Percentiles rank a stretch among this genome's conserved stretches.
phyloP scores from a whole-genome alignment of 371 early-diverging fungal genomes.

The Ordospora pajunii region DNA sequence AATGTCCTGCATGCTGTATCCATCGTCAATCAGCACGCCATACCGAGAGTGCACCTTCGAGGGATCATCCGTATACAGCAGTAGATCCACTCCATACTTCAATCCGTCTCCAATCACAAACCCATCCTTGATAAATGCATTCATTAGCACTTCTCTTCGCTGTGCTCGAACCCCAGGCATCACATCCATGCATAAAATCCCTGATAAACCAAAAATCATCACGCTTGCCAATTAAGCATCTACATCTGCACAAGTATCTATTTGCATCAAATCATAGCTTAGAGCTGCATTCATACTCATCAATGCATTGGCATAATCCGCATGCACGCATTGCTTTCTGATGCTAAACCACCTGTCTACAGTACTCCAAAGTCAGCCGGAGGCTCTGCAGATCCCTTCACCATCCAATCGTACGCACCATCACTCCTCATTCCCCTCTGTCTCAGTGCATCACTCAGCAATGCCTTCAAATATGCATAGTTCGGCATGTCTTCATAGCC shows the following conservation, averaged over 20 bases:
- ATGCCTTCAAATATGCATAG: conserved; percentile 83
- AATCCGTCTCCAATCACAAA: conserved; percentile 49
- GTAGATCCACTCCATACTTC: conserved; percentile 55
- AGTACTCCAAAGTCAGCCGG: neutral
- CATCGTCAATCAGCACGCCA: conserved; percentile 36
- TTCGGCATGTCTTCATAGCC: conserved; percentile 97
- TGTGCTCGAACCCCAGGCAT: neutral
- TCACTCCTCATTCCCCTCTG: conserved; percentile 66
- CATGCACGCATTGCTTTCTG: too few relatives aligned
- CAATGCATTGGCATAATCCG: too few relatives aligned
- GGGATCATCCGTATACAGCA: conserved; percentile 49
- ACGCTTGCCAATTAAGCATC: too few relatives aligned
- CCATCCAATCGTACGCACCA: conserved; percentile 53
- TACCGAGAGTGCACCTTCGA: conserved; percentile 55
- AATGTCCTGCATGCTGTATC: conserved; percentile 22
- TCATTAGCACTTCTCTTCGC: neutral
- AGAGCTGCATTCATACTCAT: too few relatives aligned
- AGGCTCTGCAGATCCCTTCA: neutral
- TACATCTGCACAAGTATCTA: too few relatives aligned
- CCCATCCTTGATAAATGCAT: neutral
- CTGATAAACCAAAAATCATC: too few relatives aligned
- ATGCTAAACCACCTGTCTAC: neutral
- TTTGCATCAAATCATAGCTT: too few relatives aligned
- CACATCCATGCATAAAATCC: too few relatives aligned
- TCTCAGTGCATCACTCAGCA: conserved; percentile 84